Base-by-base conservation (phyloP, 495 filamentous ascomycete genomes). In the Annulohypoxylon stygium region DNA sequence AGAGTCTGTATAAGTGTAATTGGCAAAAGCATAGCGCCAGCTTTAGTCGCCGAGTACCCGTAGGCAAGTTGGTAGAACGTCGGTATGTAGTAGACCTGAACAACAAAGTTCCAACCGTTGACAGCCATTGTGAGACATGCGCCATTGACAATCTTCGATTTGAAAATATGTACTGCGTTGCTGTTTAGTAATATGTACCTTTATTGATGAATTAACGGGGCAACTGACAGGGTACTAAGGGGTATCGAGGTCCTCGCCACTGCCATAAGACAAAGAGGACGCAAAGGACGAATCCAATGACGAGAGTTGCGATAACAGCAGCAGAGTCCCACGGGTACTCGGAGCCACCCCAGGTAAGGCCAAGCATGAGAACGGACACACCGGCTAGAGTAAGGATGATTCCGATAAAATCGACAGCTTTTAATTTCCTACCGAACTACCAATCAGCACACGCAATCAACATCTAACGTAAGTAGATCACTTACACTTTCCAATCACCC, bases 1-100 rank as follows among this genome's bases (percentile, higher is more conserved):
- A 83, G 64, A 14, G 85, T 86, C 69, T 87, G 86, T 76, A 86
- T 79, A 23, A 88, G 63, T 1, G 84, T 86, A 18, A 88, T 82
- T 6, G 86, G 86, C n/a, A 88, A 67, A 33, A 88, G 61, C 81
- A 88, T 83, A 5, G 85, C 84, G 4, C 83, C 87, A 7, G 86
- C 80, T 50, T 81, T 83, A 1, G 86, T 83, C 0, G 85, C 81
- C 1, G 84, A 85, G 61, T 88, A 88, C 3, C 78, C 81, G 64
- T 86, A 87, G 1, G 84, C 85, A 62, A 88, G 76, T 71, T 88
- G 86, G 65, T 86, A 88, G 69, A 88, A 88, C 6, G 83, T 84
- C 6, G 87, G 86, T 43, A 88, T 85, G 61, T 87, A 88, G 74
- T 88, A 88, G 2, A 86, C 77, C 71, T 88, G 85, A 1, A 86